Evolutionary conservation across 1,139 yeast species (phyloP), one percentile per base, ranked within the genome.

Genomic region (Pichia sp.): DNA sequence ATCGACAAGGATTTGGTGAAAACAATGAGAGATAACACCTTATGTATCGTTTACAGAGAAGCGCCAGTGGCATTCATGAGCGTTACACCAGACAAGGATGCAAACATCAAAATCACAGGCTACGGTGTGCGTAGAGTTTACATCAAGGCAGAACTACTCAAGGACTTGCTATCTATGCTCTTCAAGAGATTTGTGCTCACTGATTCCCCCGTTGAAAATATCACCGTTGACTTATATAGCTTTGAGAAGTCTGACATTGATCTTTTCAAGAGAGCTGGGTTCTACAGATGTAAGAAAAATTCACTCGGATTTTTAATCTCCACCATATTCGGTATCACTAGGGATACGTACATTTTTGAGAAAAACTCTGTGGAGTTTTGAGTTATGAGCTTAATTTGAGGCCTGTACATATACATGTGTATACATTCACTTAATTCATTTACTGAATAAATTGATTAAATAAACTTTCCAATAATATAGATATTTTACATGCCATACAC

Each of bases 121-220:
- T 54, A 76, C 16, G 79, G 79, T 40, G 71, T 79, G 30, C 70
- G 86, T 57, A 74, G 72, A 51, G 87, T 80, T 3, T 81, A 80
- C 52, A 57, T 67, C 29, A 67, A 65, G 41, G 74, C 79, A 11
- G 86, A 81, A 27, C 70, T 82, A 40, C 67, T 79, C 24, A 68
- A 68, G 34, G 78, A 80, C 46, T 72, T 80, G 7, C 60, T 72
- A 39, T 47, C 63, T 9, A 32, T 44, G 37, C 22, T 41, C 15
- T 34, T 41, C 10, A 40, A 32, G 18, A 33, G 34, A 17, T 46
- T 35, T 24, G 18, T 50, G 9, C 22, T 33, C 8, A 30, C 34
- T 8, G 27, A 20, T 7, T 43, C 21, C 34, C 31, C 41, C 10
- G 34, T 37, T 14, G 40, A 59, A 2, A 52, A 59, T 46, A 56